Evolutionary conservation across 176 grass and related monocot genomes (phyloP).

Genomic region (Carex littledalei): DNA sequence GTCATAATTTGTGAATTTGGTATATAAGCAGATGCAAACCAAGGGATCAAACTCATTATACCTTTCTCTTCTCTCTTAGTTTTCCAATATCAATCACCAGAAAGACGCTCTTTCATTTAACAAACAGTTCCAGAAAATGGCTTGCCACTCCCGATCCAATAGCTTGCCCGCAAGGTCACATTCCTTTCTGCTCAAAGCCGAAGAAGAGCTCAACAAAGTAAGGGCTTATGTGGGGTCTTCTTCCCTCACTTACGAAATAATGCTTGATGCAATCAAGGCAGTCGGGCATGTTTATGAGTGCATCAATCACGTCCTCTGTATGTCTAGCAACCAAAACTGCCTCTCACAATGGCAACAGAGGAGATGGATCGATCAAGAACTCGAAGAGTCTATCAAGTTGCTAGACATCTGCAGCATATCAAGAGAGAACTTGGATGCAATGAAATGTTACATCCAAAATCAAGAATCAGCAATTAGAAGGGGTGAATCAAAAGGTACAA

Average conservation of each 20-base stretch:
- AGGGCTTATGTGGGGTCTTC: neutral
- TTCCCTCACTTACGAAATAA: constrained; percentile 1
- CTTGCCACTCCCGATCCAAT: constrained; percentile 19
- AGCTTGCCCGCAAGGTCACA: constrained; percentile 21
- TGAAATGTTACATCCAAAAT: constrained; percentile 38
- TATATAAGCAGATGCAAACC: neutral
- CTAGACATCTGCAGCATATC: constrained; percentile 31
- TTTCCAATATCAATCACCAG: neutral
- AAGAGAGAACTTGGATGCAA: constrained; percentile 34
- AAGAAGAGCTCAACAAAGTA: constrained; percentile 27
- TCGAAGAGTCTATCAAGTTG: constrained; percentile 8
- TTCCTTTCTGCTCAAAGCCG: constrained; percentile 10
- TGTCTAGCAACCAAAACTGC: constrained; percentile 34
- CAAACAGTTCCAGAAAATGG: neutral
- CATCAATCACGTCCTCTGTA: constrained; percentile 24
- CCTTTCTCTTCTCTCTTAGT: neutral
- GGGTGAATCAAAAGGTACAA: constrained; percentile 21
- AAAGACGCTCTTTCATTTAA: constrained; percentile 5
- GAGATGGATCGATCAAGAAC: constrained; percentile 27
- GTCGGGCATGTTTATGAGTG: constrained; percentile 12
- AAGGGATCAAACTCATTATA: neutral
- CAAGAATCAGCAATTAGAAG: constrained; percentile 25
- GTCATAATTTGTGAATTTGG: neutral
- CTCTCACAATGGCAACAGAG: constrained; percentile 29
- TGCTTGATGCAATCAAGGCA: neutral